Evolutionary conservation across 495 filamentous ascomycete genomes (phyloP).

Genomic region (Rhypophila decipiens): DNA sequence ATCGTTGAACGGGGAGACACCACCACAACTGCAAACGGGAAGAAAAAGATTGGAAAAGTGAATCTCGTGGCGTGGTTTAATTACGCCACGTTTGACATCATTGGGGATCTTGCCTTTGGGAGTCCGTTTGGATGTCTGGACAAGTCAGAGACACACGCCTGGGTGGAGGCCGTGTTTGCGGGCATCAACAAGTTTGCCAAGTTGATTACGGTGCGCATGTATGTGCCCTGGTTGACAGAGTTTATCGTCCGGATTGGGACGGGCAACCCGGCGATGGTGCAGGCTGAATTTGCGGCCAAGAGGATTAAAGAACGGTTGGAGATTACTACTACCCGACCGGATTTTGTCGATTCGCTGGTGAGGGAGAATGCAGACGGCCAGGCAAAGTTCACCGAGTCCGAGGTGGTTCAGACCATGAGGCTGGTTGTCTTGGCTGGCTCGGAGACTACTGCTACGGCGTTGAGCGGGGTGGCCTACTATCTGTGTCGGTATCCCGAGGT

Average conservation of each 20-base stretch:
- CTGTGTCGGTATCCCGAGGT: constrained; percentile 37
- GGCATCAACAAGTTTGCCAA: constrained; percentile 1
- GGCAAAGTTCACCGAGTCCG: constrained; percentile 6
- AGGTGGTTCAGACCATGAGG: constrained; percentile 18
- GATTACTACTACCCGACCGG: constrained; percentile 19
- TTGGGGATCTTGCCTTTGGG: constrained; percentile 53
- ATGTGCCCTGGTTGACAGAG: not conserved
- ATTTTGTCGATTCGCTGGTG: constrained; percentile 37
- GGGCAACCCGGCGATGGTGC: constrained; percentile 6
- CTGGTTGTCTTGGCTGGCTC: constrained; percentile 31
- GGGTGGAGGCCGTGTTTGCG: constrained; percentile 28
- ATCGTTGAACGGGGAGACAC: not conserved
- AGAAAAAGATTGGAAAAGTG: not conserved
- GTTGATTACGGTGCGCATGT: not conserved
- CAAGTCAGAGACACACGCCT: constrained; percentile 25
- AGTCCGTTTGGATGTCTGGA: constrained; percentile 48
- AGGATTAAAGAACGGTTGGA: constrained; percentile 24
- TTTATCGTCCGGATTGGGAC: not conserved
- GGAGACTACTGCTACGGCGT: constrained; percentile 51
- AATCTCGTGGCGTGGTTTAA: constrained; percentile 47
- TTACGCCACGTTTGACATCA: constrained; percentile 53
- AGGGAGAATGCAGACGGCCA: constrained; percentile 6
- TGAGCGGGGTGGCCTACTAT: constrained; percentile 42
- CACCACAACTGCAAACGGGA: not conserved
- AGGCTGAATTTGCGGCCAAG: constrained; percentile 14